phyloP scores from a whole-genome alignment of 495 filamentous ascomycete genomes.

The Glarea lozoyensis region DNA sequence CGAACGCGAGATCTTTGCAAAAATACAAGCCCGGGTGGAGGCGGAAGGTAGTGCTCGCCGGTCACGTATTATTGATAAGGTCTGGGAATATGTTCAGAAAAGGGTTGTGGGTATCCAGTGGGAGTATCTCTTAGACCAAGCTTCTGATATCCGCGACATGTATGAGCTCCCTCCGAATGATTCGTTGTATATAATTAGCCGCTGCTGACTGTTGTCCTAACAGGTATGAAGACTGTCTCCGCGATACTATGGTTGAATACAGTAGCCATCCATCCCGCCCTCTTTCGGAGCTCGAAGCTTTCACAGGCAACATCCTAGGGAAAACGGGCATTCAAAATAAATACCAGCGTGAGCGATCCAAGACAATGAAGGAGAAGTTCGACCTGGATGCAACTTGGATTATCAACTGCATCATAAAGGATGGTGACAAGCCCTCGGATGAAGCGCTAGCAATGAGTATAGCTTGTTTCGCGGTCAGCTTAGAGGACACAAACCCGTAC shows the following conservation, averaged over 20 bases:
- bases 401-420: conserved; percentile 16
- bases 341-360: conserved; percentile 54
- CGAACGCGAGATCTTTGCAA: conserved; percentile 55
- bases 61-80: conserved; percentile 30
- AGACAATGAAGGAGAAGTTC: conserved; percentile 53
- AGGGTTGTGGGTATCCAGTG: conserved; percentile 14
- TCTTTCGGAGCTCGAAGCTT: conserved; percentile 67
- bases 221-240: conserved; percentile 60
- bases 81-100: conserved; percentile 36
- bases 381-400: conserved; percentile 22
- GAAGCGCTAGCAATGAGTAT: conserved; percentile 16
- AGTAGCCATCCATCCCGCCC: conserved; percentile 46
- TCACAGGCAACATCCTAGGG: conserved; percentile 64
- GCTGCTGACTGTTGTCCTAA: not conserved
- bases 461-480: conserved; percentile 16
- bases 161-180: conserved; percentile 24
- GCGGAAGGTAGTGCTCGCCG: conserved; percentile 11
- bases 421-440: conserved; percentile 6
- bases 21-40: conserved; percentile 34
- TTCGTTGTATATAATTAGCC: not conserved
- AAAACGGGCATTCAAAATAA: conserved; percentile 46
- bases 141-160: conserved; percentile 42
- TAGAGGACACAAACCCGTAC: conserved; percentile 1
- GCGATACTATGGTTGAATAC: conserved; percentile 45
- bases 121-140: conserved; percentile 28